Evolutionary conservation across 163 green algal genomes (phyloP).

Genomic region (Trebouxiophyceae sp.): DNA sequence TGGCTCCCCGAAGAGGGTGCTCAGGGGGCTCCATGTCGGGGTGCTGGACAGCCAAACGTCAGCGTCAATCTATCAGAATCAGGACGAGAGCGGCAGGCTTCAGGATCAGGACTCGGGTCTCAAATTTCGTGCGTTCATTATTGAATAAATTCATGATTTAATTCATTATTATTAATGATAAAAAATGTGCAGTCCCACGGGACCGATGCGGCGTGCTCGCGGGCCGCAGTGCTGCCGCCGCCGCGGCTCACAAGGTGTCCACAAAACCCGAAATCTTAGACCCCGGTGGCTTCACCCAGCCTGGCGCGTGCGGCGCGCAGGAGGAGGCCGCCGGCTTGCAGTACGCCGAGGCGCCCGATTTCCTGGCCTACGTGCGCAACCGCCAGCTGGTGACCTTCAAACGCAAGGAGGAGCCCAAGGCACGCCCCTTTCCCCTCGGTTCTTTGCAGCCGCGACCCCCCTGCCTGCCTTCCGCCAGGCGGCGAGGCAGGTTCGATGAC

Average conservation of each 20-base stretch:
- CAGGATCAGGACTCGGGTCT: no score
- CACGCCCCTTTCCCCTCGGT: neutral
- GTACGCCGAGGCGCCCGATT: conserved; percentile 51
- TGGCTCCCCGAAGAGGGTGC: conserved; percentile 1
- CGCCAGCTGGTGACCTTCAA: conserved; percentile 60
- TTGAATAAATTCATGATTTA: no score
- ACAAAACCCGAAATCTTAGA: neutral
- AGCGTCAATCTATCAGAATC: neutral
- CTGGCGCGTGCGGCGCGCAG: no score
- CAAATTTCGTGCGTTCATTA: no score
- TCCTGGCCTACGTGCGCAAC: conserved; percentile 69
- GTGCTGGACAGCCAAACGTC: neutral
- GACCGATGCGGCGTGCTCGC: neutral
- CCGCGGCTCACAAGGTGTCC: neutral
- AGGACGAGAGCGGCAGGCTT: no score
- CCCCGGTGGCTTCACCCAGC: no score
- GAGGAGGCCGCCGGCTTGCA: conserved; percentile 12
- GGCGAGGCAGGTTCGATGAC: neutral
- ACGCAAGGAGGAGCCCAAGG: conserved; percentile 43
- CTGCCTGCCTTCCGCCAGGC: neutral
- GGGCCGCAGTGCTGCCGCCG: neutral
- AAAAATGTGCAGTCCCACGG: neutral
- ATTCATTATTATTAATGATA: no score
- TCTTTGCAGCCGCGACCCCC: neutral
- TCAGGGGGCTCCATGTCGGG: no score